A percentile compares a stretch with the other conserved stretches of the same genome.
Conservation (phyloP, 345 rosid genomes). For the Rhodamnia rubescens region DNA sequence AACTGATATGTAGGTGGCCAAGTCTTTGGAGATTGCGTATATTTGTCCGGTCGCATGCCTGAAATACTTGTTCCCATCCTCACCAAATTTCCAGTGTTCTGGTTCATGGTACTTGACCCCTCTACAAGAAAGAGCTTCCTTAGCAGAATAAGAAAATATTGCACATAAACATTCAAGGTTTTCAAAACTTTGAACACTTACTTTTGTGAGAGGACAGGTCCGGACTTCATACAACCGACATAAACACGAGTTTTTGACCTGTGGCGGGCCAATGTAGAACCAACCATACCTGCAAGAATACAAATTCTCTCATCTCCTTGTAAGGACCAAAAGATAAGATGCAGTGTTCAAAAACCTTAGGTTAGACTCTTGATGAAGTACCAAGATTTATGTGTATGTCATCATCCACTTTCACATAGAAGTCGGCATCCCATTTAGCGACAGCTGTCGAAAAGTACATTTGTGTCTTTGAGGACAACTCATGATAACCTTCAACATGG, state of each 20-base stretch:
- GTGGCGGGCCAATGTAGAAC: conserved; percentile 77
- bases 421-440: conserved; percentile 75
- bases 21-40: conserved; percentile 86
- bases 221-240: conserved; percentile 97
- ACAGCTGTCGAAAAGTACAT: conserved; percentile 55
- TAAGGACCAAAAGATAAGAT: background rate
- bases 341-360: background rate
- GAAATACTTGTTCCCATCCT: conserved; percentile 87
- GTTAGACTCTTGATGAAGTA: conserved; percentile 1
- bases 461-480: conserved; percentile 63
- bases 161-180: background rate
- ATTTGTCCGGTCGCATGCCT: conserved; percentile 95
- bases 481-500: conserved; percentile 72
- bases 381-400: conserved; percentile 91
- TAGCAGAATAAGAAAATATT: background rate
- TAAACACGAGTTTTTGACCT: conserved; percentile 68
- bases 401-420: conserved; percentile 70
- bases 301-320: background rate
- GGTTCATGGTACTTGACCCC: conserved; percentile 90
- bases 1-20: conserved; percentile 79
- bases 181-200: conserved; percentile 15
- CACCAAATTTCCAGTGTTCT: conserved; percentile 96
- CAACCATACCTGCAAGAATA: conserved; percentile 46
- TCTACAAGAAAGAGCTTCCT: conserved; percentile 23
- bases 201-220: conserved; percentile 90